Percentiles rank a stretch among this genome's conserved stretches.
Conservation (phyloP, 441 rosid species). For the Bocquillonia castaneifolia region DNA sequence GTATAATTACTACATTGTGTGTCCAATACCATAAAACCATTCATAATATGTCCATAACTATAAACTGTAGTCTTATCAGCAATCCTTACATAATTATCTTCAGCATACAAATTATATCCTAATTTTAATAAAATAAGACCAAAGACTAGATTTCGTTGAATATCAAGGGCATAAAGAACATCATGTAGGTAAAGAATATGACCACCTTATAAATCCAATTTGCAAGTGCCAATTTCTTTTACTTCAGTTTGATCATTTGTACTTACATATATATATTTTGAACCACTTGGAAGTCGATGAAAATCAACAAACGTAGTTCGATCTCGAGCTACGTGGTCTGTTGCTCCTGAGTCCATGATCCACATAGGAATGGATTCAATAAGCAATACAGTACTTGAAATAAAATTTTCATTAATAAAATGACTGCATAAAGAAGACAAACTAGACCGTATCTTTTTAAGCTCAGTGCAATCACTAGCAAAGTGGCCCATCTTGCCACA, state of each 20-base stretch:
- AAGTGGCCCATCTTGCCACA: no score
- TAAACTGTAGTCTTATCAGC: neutral
- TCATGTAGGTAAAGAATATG: neutral
- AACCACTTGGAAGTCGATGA: neutral
- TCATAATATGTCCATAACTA: neutral
- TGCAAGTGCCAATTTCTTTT: neutral
- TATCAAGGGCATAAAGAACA: no score
- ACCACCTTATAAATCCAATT: neutral
- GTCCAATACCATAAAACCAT: no score
- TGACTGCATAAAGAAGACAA: no score
- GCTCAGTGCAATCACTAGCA: no score
- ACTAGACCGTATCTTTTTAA: no score
- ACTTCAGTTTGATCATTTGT: neutral
- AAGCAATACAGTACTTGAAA: neutral
- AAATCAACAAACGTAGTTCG: no score
- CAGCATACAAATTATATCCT: neutral
- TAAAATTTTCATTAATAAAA: neutral
- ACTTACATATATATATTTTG: no score
- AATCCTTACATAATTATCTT: no score
- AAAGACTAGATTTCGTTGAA: neutral
- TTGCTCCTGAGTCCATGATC: neutral
- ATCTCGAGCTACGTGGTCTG: neutral
- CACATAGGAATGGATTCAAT: neutral
- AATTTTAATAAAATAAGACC: neutral
- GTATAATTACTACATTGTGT: no score